phyloP scores from a whole-genome alignment of 768 basidiomycete genomes.

The Trametes coccinea region DNA sequence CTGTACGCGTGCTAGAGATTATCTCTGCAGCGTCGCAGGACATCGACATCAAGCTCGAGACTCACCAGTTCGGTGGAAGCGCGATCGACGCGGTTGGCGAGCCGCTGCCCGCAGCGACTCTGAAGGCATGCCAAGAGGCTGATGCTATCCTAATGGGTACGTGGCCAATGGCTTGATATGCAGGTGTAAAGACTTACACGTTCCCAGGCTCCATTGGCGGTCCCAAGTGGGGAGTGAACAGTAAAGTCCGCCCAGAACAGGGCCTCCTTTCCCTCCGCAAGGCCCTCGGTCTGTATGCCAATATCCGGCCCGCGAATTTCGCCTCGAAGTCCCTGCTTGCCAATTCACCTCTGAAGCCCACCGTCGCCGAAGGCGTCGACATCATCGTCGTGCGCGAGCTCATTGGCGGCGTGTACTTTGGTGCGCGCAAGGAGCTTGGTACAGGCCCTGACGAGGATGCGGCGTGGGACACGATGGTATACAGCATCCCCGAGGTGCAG shows the following conservation, averaged over 20 bases:
- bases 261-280: slow-evolving; percentile 90
- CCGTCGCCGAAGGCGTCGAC: slow-evolving; percentile 80
- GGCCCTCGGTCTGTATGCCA: slow-evolving; percentile 92
- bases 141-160: slow-evolving; percentile 96
- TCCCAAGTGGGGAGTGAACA: slow-evolving; percentile 96
- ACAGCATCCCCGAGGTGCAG: slow-evolving; percentile 88
- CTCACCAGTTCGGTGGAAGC: slow-evolving; percentile 85
- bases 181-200: background rate
- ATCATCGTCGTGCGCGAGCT: slow-evolving; percentile 96
- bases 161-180: slow-evolving; percentile 19
- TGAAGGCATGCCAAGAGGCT: slow-evolving; percentile 87
- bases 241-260: slow-evolving; percentile 87
- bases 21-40: slow-evolving; percentile 63
- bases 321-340: slow-evolving; percentile 87
- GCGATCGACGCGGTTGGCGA: slow-evolving; percentile 90
- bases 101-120: slow-evolving; percentile 79
- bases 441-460: slow-evolving; percentile 60
- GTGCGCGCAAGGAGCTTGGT: slow-evolving; percentile 85
- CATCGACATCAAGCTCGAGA: slow-evolving; percentile 71
- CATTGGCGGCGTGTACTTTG: slow-evolving; percentile 96
- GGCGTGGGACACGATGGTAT: slow-evolving; percentile 93
- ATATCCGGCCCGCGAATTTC: slow-evolving; percentile 96
- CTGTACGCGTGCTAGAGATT: slow-evolving; percentile 76
- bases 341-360: slow-evolving; percentile 86
- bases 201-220: slow-evolving; percentile 89